Conservation (phyloP, 257 asterid genomes). For the Solanum corneliomulleri region DNA sequence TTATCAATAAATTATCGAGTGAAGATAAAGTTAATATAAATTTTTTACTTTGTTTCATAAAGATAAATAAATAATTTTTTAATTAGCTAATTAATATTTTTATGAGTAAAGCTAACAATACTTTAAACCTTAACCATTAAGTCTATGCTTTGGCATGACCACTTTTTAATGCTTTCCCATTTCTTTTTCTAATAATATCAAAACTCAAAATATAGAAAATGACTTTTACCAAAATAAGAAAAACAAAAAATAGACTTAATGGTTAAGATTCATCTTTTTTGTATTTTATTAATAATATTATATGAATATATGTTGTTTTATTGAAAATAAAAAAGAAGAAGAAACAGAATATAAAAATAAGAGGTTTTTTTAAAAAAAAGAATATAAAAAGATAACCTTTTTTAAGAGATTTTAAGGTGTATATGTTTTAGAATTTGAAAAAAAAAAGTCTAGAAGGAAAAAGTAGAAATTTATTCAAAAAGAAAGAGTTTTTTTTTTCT, state of each 20-base stretch:
- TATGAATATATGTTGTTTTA: not conserved
- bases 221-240: not conserved
- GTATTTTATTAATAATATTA: not conserved
- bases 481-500: too few species aligned
- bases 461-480: too few species aligned
- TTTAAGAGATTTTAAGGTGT: too few species aligned
- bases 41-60: too few species aligned
- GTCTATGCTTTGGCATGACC: not conserved
- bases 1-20: too few species aligned
- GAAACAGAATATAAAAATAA: not conserved
- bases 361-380: too few species aligned
- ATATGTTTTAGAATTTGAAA: too few species aligned
- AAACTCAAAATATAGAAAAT: not conserved
- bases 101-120: not conserved
- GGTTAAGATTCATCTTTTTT: not conserved
- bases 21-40: too few species aligned
- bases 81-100: too few species aligned
- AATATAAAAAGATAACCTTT: too few species aligned
- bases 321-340: not conserved
- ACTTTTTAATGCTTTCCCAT: not conserved
- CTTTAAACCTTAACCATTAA: not conserved
- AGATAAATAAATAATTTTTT: too few species aligned
- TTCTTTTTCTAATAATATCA: not conserved
- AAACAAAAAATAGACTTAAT: not conserved
- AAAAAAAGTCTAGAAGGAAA: too few species aligned